Evolutionary conservation across 2,329 filamentous ascomycete species (phyloP).

Genomic region (Magnaporthiopsis rhizophila): DNA sequence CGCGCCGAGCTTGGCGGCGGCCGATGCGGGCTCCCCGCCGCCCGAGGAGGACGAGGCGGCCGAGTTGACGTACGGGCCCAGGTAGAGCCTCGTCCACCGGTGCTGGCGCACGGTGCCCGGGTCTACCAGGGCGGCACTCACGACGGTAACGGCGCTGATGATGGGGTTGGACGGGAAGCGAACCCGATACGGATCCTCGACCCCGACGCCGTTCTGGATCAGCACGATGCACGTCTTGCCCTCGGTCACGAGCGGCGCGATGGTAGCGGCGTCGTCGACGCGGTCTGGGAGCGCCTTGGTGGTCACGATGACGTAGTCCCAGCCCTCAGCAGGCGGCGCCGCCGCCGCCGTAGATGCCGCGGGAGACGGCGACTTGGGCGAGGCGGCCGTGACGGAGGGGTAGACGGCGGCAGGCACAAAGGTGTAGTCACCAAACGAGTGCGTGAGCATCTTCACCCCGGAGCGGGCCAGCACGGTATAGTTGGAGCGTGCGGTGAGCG

Average conservation of each 20-base stretch:
- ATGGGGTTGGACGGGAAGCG: constrained; percentile 55
- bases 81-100: constrained; percentile 64
- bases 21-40: constrained; percentile 8
- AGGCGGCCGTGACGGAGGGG: constrained; percentile 50
- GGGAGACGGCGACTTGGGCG: constrained; percentile 15
- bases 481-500: constrained; percentile 67
- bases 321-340: constrained; percentile 12
- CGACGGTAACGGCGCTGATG: constrained; percentile 60
- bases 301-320: constrained; percentile 60
- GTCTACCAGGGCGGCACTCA: constrained; percentile 57
- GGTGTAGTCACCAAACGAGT: constrained; percentile 57
- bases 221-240: constrained; percentile 50
- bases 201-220: constrained; percentile 65
- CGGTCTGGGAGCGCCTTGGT: constrained; percentile 63
- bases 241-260: constrained; percentile 50
- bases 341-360: constrained; percentile 7
- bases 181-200: constrained; percentile 56
- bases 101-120: constrained; percentile 61
- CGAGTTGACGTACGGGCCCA: constrained; percentile 54
- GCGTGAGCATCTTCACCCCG: constrained; percentile 58
- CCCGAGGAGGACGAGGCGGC: constrained; percentile 11
- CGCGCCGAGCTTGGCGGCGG: constrained; percentile 7
- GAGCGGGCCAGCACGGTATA: constrained; percentile 52
- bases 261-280: constrained; percentile 51
- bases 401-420: constrained; percentile 57